Conservation (phyloP, 495 filamentous ascomycete genomes). For the Lasiosphaeria miniovina region DNA sequence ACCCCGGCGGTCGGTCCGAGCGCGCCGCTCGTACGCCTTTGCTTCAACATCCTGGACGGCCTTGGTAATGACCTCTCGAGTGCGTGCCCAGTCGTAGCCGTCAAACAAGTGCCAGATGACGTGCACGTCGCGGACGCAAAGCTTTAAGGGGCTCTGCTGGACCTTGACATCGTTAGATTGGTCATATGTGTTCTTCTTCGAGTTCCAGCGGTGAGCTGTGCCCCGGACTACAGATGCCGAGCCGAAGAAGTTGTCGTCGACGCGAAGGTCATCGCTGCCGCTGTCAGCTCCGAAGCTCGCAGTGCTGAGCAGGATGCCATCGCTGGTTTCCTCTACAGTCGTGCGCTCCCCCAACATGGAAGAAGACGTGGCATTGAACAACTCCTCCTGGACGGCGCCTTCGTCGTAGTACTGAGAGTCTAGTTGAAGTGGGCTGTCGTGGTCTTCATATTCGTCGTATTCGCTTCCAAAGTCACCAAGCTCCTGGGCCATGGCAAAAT, state of each 20-base stretch:
- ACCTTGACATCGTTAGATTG: conserved; percentile 59
- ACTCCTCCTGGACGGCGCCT: conserved; percentile 29
- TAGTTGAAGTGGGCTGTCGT: conserved; percentile 36
- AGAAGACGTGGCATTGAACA: conserved; percentile 39
- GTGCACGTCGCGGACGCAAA: conserved; percentile 81
- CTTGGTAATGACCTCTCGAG: conserved; percentile 78
- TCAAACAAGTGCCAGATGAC: conserved; percentile 98
- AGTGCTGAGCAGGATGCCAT: conserved; percentile 54
- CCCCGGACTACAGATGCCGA: conserved; percentile 57
- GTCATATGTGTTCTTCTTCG: conserved; percentile 68
- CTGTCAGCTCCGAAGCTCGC: conserved; percentile 59
- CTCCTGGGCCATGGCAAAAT: conserved; percentile 46
- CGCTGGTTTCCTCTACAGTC: conserved; percentile 49
- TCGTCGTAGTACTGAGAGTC: conserved; percentile 43
- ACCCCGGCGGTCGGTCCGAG: conserved; percentile 38
- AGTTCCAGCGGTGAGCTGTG: conserved; percentile 76
- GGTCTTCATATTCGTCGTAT: conserved; percentile 34
- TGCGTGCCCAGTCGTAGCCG: conserved; percentile 93
- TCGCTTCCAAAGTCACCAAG: conserved; percentile 36
- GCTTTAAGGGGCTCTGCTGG: conserved; percentile 66
- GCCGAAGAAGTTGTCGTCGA: conserved; percentile 80
- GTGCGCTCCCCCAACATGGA: conserved; percentile 35
- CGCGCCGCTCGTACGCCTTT: conserved; percentile 70
- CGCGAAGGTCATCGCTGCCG: conserved; percentile 51
- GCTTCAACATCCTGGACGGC: conserved; percentile 83